phyloP scores from a whole-genome alignment of 2,329 filamentous ascomycete species.

The Claviceps pazoutovae region DNA sequence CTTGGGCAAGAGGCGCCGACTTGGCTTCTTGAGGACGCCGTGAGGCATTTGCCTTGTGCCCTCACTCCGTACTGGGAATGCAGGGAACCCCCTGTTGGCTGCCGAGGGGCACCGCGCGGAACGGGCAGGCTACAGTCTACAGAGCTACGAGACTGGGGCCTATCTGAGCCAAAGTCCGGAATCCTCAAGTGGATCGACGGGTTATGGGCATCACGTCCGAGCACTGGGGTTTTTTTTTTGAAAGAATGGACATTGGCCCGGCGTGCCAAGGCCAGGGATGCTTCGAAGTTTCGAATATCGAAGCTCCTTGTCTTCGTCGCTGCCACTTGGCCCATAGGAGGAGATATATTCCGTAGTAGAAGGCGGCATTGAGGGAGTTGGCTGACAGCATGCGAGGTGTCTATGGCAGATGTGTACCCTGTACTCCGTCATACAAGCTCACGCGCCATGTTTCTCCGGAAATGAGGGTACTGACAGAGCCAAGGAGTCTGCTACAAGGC shows the following conservation, averaged over 20 bases:
- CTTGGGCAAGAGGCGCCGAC: not conserved
- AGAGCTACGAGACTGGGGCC: not conserved
- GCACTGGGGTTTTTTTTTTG: slow-evolving; percentile 1
- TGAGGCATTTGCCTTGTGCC: not conserved
- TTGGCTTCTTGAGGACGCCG: not conserved
- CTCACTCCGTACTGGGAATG: not conserved
- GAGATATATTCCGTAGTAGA: not conserved
- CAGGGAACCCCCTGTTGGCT: slow-evolving; percentile 4
- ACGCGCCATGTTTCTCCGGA: not conserved
- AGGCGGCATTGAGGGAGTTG: not conserved
- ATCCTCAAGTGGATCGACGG: not conserved
- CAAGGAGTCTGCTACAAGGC: slow-evolving; percentile 7
- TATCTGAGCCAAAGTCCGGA: slow-evolving; percentile 3
- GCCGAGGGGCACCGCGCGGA: not conserved
- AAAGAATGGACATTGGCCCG: slow-evolving; percentile 2
- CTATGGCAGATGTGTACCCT: not conserved
- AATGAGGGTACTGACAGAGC: slow-evolving; percentile 1
- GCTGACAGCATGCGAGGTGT: not conserved
- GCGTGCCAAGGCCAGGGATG: slow-evolving; percentile 1
- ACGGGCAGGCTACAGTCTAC: not conserved
- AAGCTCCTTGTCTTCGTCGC: not conserved
- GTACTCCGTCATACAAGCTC: not conserved
- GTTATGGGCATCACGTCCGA: slow-evolving; percentile 2
- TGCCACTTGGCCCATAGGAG: not conserved
- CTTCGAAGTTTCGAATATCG: not conserved